Conservation (phyloP, 2,329 filamentous ascomycete species). For the Aureobasidium sp. region DNA sequence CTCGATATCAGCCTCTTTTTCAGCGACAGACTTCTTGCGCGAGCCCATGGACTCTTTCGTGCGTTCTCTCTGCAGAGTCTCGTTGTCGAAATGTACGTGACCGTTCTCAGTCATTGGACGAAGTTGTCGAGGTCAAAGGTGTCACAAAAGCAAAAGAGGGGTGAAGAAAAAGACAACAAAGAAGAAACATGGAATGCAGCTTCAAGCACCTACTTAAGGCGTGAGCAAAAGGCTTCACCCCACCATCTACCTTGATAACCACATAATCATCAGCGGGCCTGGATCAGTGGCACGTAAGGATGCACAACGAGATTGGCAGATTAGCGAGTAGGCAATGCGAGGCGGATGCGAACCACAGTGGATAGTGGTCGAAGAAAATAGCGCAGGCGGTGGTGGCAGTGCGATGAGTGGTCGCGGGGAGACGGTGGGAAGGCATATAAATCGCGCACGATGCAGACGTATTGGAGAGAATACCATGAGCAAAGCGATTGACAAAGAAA, state of each 20-base stretch:
- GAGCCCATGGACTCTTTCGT: neutral
- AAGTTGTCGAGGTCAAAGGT: neutral
- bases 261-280: neutral
- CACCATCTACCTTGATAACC: neutral
- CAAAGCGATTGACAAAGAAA: slow-evolving; percentile 3
- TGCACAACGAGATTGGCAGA: slow-evolving; percentile 5
- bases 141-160: slow-evolving; percentile 3
- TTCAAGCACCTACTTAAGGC: slow-evolving; percentile 12
- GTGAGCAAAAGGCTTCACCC: neutral
- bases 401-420: neutral
- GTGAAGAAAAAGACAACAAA: neutral
- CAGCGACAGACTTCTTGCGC: slow-evolving; percentile 11
- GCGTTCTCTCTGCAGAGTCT: slow-evolving; percentile 5
- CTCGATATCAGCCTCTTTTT: slow-evolving; percentile 15
- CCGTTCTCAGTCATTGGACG: neutral
- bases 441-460: slow-evolving; percentile 11
- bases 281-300: slow-evolving; percentile 6
- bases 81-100: slow-evolving; percentile 10
- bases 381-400: slow-evolving; percentile 13
- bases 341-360: neutral
- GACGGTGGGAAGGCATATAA: neutral
- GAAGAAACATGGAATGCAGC: slow-evolving; percentile 5
- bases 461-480: neutral
- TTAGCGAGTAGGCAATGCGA: neutral
- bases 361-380: slow-evolving; percentile 4